Base-by-base conservation (phyloP, 768 basidiomycete genomes). In the Exidia glandulosa region DNA sequence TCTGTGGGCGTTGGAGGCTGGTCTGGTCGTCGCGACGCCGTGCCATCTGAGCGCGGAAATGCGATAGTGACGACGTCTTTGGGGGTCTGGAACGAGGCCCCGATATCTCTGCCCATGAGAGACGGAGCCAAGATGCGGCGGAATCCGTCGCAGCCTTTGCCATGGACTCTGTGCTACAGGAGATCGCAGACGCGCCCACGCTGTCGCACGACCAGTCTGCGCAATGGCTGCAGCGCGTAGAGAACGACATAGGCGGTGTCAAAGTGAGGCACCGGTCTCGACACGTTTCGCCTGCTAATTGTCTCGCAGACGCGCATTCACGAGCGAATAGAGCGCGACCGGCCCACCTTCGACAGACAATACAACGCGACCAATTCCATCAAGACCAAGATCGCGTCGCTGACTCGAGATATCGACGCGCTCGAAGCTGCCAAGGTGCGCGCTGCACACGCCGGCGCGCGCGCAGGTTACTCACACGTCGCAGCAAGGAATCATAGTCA, bases 41-140 rank as follows among this genome's bases (percentile, higher is more conserved):
- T 74, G 16, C 87, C 89, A 59, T 92, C 89, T 0, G 82, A 78
- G 36, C 80, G 69, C 27, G 74, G 70, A 61, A 90, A 88, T 36
- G 84, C 81, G 16, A 88, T 64, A 13, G 25, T 6, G 3, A 54
- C 30, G 27, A 27, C 9, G 23, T 25, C 30, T 1, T 14, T 9
- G 23, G 50, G 50, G 1, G 25, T 27, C 7, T 6, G 14, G 41
- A 14, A 45, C 41, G 41, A 12, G 12, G 41, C 6, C 12, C 12
- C 19, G 41, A 54, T 54, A 29, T 29, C 50, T 25, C 27, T 25
- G 10, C 19, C 50, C 50, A 54, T 29, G 25, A 23, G 19, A 45
- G 3, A 19, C 6, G 23, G 41, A 45, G n/a, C n/a, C n/a, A 45
- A 45, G 41, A 14, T 19, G 41, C 41, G 41, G 19, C 41, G 16